phyloP scores from a whole-genome alignment of 2,329 filamentous ascomycete species.

The Helminthosporium solani region DNA sequence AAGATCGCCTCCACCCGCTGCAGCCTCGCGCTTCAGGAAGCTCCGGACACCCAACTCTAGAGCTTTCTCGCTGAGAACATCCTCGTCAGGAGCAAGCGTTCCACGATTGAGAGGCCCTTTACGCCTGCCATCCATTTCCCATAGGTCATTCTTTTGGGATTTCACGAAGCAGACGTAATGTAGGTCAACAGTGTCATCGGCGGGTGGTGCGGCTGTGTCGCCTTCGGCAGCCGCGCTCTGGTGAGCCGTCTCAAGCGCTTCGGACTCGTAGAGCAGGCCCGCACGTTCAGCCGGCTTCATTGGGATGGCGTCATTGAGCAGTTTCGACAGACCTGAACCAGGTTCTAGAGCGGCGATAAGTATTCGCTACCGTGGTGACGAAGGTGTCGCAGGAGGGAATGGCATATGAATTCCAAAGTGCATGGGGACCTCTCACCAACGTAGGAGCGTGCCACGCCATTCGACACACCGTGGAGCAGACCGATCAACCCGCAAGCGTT shows the following conservation, averaged over 20 bases:
- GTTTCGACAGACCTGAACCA: constrained; percentile 59
- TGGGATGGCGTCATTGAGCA: constrained; percentile 70
- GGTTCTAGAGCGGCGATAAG: constrained; percentile 37
- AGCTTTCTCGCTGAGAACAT: constrained; percentile 66
- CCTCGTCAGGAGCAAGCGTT: constrained; percentile 44
- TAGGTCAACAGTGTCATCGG: constrained; percentile 80
- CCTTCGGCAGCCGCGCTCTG: constrained; percentile 72
- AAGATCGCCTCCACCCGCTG: constrained; percentile 58
- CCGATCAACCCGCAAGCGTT: constrained; percentile 95
- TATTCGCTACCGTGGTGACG: neutral
- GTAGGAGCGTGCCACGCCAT: constrained; percentile 65
- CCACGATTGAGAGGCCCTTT: constrained; percentile 71
- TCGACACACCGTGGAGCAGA: constrained; percentile 78
- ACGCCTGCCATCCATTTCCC: constrained; percentile 76
- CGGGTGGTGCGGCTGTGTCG: constrained; percentile 75
- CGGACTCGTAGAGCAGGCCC: constrained; percentile 72
- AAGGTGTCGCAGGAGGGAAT: neutral
- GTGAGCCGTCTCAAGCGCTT: constrained; percentile 76
- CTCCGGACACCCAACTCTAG: constrained; percentile 67
- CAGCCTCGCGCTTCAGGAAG: constrained; percentile 60
- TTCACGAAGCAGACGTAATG: constrained; percentile 97
- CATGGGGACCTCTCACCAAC: constrained; percentile 24
- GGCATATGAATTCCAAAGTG: neutral
- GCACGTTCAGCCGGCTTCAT: constrained; percentile 67
- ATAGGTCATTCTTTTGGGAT: constrained; percentile 65